Percentiles rank a stretch among this genome's conserved stretches.
phyloP scores from a whole-genome alignment of 1,139 yeast species.

The Blastobotrys petasosporus region DNA sequence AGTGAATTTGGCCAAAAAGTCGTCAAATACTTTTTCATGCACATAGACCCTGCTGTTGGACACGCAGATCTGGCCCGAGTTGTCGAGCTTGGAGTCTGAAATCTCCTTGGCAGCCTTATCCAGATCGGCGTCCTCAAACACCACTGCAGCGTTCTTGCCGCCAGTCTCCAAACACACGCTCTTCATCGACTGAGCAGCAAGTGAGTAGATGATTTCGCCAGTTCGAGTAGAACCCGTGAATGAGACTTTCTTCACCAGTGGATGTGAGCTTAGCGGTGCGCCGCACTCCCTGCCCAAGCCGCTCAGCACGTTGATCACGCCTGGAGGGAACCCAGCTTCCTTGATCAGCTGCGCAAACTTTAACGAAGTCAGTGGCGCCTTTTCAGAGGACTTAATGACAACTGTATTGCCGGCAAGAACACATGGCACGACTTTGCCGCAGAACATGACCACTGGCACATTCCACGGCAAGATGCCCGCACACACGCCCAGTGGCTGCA shows the following conservation, averaged over 20 bases:
- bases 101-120: constrained; percentile 53
- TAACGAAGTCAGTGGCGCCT: constrained; percentile 58
- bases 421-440: constrained; percentile 84
- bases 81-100: constrained; percentile 54
- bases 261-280: constrained; percentile 65
- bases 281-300: constrained; percentile 42
- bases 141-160: constrained; percentile 74
- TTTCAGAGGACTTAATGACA: constrained; percentile 60
- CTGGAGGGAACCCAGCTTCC: constrained; percentile 68
- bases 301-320: constrained; percentile 57
- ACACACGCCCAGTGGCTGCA: constrained; percentile 78
- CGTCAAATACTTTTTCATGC: constrained; percentile 65
- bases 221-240: constrained; percentile 83
- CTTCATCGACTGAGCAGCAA: constrained; percentile 61
- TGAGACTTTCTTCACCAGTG: constrained; percentile 67
- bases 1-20: constrained; percentile 47
- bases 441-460: constrained; percentile 74
- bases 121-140: constrained; percentile 59
- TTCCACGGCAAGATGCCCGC: constrained; percentile 86
- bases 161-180: constrained; percentile 76
- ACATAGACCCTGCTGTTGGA: constrained; percentile 76
- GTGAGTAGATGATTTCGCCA: constrained; percentile 65
- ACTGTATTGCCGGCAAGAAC: constrained; percentile 57
- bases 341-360: constrained; percentile 48
- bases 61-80: constrained; percentile 78